Percentiles rank a stretch among this genome's conserved stretches.
phyloP scores from a whole-genome alignment of 2,329 filamentous ascomycete species.

The Bertia moriformis region DNA sequence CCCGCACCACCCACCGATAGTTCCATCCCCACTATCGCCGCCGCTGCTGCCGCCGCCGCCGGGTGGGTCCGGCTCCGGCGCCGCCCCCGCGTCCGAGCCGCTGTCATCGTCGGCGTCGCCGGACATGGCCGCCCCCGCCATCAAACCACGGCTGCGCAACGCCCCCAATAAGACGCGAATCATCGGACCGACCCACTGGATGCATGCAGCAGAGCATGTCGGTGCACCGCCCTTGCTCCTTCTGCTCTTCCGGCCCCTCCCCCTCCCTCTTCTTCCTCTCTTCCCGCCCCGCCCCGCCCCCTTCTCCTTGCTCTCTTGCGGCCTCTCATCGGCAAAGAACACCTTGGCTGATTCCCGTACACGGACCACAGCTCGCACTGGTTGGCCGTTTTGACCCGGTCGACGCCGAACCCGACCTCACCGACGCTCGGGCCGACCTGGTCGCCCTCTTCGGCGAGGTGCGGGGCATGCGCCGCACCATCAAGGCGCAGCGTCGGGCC shows the following conservation, averaged over 20 bases:
- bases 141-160: slow-evolving; percentile 12
- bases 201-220: slow-evolving; percentile 16
- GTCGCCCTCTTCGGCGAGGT: background rate
- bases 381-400: background rate
- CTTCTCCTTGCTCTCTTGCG: no score
- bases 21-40: no score
- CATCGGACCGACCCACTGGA: slow-evolving; percentile 15
- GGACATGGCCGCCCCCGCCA: slow-evolving; percentile 9
- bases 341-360: background rate
- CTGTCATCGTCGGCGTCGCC: slow-evolving; percentile 5
- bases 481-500: background rate
- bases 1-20: no score
- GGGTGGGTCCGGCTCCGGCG: no score
- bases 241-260: background rate
- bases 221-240: background rate
- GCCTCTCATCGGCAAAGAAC: no score
- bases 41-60: no score
- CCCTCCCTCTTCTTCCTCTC: background rate
- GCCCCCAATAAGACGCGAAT: slow-evolving; percentile 18
- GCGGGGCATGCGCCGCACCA: background rate
- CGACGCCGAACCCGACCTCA: background rate
- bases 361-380: background rate
- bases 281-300: no score
- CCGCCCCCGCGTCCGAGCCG: no score
- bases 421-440: background rate